phyloP scores from a whole-genome alignment of 371 early-diverging fungal genomes.

The Mortierella sp. region DNA sequence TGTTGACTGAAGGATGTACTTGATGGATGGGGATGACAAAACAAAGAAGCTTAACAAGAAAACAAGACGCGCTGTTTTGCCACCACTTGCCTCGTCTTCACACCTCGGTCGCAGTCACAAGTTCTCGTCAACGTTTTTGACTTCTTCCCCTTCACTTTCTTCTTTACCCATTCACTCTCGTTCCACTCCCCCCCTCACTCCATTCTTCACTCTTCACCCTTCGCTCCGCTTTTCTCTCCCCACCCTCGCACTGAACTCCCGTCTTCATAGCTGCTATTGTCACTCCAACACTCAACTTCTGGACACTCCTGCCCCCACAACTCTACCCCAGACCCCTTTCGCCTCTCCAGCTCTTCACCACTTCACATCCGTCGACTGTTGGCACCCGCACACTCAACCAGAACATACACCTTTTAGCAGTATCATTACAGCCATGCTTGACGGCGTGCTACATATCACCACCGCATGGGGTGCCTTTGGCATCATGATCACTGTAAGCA shows the following conservation, averaged over 20 bases:
- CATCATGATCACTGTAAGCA: constrained; percentile 48
- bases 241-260: neutral
- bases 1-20: neutral
- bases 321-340: neutral
- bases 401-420: neutral
- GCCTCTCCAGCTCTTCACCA: neutral
- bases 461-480: constrained; percentile 59
- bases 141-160: neutral
- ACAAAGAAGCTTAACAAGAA: neutral
- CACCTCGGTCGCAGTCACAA: neutral
- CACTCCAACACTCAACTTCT: neutral
- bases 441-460: constrained; percentile 40
- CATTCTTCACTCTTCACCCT: neutral
- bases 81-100: neutral
- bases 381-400: neutral
- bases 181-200: neutral
- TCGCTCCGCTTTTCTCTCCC: neutral
- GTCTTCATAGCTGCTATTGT: neutral
- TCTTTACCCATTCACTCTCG: neutral
- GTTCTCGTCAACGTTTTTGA: neutral
- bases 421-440: constrained; percentile 23
- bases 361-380: neutral
- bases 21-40: neutral
- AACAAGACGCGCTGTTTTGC: neutral
- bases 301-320: neutral